Evolutionary conservation across 495 filamentous ascomycete species (phyloP), one percentile per base, ranked within the genome.

Genomic region (Penicillium coffeae): DNA sequence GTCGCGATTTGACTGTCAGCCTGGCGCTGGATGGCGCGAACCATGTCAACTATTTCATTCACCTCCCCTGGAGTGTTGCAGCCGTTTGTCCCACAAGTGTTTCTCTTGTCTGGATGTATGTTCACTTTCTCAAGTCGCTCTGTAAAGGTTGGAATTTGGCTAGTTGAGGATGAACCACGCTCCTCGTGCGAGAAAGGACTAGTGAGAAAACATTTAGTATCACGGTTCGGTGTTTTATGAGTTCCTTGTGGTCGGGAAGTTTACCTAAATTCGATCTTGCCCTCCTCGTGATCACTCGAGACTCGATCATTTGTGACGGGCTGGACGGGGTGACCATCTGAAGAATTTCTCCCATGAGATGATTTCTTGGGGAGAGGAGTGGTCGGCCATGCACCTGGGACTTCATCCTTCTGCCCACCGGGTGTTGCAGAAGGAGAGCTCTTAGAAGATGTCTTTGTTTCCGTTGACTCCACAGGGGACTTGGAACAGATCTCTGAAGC

Each of bases 31-130:
- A 56, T 42, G 3, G 42, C 42, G 1, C 21, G 33, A 4, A 59
- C 18, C 37, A 48, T 52, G 3, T 56, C 43, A 1, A 50, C 25
- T 6, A 59, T 42, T 9, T 59, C 49, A 12, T 52, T 45, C 1
- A 46, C 22, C 13, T 56, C 25, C n/a, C 7, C 19, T 1, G 34
- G 34, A 1, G 18, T 45, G 39, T n/a, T 37, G 21, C 30, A n/a
- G n/a, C n/a, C n/a, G n/a, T n/a, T n/a, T n/a, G n/a, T n/a, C n/a
- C n/a, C n/a, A n/a, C n/a, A n/a, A n/a, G n/a, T n/a, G n/a, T n/a
- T n/a, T n/a, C n/a, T n/a, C 20, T 39, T 8, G 12, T 39, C 21
- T 6, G 33, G 15, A 1, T 27, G 38, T 4, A 46, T 34, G 16
- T 35, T 21, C 10, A n/a, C 21, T 12, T 49, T 36, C 4, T 54